Conservation (phyloP, 2,329 filamentous ascomycete species). For the Cyclaneusma minus region DNA sequence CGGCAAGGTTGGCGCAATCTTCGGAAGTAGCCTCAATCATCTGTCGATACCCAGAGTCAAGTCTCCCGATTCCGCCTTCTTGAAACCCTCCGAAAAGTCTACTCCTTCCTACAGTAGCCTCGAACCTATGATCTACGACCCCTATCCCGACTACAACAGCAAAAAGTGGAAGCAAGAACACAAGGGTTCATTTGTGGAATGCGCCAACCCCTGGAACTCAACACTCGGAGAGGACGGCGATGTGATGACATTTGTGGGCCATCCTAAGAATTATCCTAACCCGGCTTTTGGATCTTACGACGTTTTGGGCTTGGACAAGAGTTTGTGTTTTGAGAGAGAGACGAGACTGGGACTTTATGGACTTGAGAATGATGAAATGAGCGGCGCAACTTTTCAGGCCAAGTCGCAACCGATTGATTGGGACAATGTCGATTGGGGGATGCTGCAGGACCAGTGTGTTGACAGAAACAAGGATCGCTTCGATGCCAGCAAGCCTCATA, state of each 20-base stretch:
- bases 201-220: conserved; percentile 39
- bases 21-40: conserved; percentile 36
- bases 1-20: conserved; percentile 34
- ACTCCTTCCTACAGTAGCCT: conserved; percentile 26
- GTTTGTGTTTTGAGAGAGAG: conserved; percentile 52
- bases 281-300: conserved; percentile 49
- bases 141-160: conserved; percentile 57
- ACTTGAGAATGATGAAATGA: conserved; percentile 23
- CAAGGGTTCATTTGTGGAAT: conserved; percentile 44
- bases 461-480: conserved; percentile 52
- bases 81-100: conserved; percentile 19
- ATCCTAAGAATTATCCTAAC: conserved; percentile 40
- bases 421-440: conserved; percentile 53
- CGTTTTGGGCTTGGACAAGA: conserved; percentile 41
- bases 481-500: too few species aligned
- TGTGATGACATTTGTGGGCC: conserved; percentile 46
- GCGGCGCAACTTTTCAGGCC: background rate
- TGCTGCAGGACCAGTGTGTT: conserved; percentile 51
- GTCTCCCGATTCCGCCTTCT: conserved; percentile 16
- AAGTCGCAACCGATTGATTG: conserved; percentile 32
- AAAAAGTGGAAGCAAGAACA: conserved; percentile 39
- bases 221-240: conserved; percentile 32
- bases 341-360: conserved; percentile 56
- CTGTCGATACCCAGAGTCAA: conserved; percentile 25
- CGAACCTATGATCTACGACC: conserved; percentile 44